A percentile compares a stretch with the other conserved stretches of the same genome.
Evolutionary conservation across 768 basidiomycete species (phyloP).

Genomic region (Agrocybe pediades): DNA sequence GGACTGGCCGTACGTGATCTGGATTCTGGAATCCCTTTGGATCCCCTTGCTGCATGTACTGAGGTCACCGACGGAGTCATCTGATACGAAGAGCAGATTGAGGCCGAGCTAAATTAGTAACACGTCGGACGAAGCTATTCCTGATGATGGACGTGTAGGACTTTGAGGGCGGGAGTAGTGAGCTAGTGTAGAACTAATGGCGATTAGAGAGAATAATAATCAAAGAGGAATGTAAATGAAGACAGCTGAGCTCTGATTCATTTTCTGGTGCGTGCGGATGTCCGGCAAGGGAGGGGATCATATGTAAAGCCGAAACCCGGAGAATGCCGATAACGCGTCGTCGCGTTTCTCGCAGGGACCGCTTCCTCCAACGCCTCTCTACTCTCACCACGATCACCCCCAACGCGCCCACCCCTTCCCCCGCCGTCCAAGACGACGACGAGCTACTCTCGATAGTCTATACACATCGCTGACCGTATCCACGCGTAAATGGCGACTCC

Average conservation of each 20-base stretch:
- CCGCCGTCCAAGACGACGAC: constrained; percentile 36
- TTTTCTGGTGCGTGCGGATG: constrained; percentile 18
- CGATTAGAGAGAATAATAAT: background rate
- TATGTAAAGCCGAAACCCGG: constrained; percentile 44
- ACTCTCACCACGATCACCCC: constrained; percentile 30
- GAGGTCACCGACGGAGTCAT: constrained; percentile 34
- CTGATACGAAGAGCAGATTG: constrained; percentile 25
- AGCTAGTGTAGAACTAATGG: constrained; percentile 3
- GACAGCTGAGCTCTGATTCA: constrained; percentile 14
- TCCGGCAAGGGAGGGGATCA: constrained; percentile 23
- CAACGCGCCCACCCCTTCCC: constrained; percentile 27
- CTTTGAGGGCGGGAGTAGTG: constrained; percentile 7
- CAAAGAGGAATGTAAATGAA: constrained; percentile 8
- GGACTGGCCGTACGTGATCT: constrained; percentile 12
- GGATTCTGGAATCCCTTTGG: too few species aligned
- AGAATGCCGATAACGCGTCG: constrained; percentile 54
- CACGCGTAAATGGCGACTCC: constrained; percentile 74
- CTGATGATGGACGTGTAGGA: constrained; percentile 4
- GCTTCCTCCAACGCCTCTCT: constrained; percentile 29
- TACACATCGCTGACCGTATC: constrained; percentile 30
- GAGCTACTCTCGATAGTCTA: constrained; percentile 33
- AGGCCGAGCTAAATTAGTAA: constrained; percentile 9
- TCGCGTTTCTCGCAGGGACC: constrained; percentile 45
- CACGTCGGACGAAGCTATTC: constrained; percentile 13
- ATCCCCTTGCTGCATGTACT: constrained; percentile 22